Evolutionary conservation across 2,329 filamentous ascomycete genomes (phyloP), one percentile per base, ranked within the genome.

Genomic region (Pseudocercospora fuligena): DNA sequence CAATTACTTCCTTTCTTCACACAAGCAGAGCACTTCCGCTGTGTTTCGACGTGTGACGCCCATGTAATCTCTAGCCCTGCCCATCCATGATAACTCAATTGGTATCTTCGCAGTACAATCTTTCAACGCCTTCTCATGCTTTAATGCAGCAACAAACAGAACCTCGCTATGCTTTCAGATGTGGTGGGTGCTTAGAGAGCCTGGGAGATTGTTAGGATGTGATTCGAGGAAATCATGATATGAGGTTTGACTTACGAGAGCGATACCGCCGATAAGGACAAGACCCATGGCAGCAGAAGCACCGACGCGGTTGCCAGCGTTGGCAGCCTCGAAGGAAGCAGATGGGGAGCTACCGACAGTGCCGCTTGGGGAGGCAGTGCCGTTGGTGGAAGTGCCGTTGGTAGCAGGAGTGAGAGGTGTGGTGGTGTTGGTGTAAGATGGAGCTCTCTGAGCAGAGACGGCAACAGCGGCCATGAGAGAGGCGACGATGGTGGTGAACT

Each of bases 261-360:
- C 67, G 36, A 69, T 47, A 40, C 67, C 67, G 31, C 67, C 67
- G 31, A 69, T 65, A 11, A 69, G 43, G 16, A 67, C 59, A 27
- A 69, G 61, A 29, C 65, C 67, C n/a, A 69, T 56, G 46, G 62
- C 65, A 58, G 65, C 65, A 9, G 64, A 66, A 53, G 43, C 62
- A n/a, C 61, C 65, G 29, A 66, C 54, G 19, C 46, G 46, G 60
- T 56, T 65, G 54, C 63, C 64, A 11, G 60, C 51, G 61, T 59
- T 57, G 21, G 27, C 47, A 49, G 66, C 56, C 51, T 60, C 43
- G 46, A 63, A 46, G 54, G 67, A 60, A n/a, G 61, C 31, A 46
- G 59, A 49, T 58, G 56, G 56, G 31, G 19, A 23, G 56, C 16
- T 31, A 11, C 23, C 25, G 53, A 31, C 56, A 43, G 56, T 58